Evolutionary conservation across 768 basidiomycete species (phyloP), one percentile per base, ranked within the genome.

Genomic region (Psilocybe cyanescens): DNA sequence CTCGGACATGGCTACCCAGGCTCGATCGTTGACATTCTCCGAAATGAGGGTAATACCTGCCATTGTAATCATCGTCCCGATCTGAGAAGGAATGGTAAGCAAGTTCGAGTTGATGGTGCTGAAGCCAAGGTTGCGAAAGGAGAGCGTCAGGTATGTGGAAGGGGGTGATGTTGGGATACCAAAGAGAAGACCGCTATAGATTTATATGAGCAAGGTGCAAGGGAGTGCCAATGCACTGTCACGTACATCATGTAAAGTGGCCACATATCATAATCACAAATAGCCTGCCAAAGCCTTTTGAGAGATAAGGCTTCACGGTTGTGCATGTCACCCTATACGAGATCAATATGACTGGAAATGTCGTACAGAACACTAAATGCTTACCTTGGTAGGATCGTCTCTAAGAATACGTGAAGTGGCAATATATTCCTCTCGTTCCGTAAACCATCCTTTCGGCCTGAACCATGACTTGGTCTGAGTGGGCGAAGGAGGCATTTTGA

Each of bases 211-310:
- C 52, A 35, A 24, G n/a, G 9, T 35, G 33, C 19, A 50, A 37
- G 4, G 11, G 39, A 39, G n/a, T 37, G 47, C 5, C 19, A 48
- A 14, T 17, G 28, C 3, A 31, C 3, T 39, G 16, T 12, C 29
- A 70, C 73, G 53, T 57, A 82, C 79, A 86, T 71, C 30, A 86
- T 76, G 68, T 90, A 90, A 19, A 89, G 51, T 0, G 88, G 88
- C 87, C 87, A 89, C 8, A 89, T 71, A 66, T 88, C 86, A 58
- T 83, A 89, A 67, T 90, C 88, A 39, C 78, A 80, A 6, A 87
- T 54, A 0, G 86, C 83, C 6, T 71, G 73, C 82, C 84, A 88
- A 3, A 88, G 68, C 4, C 81, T 76, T 65, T 75, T 78, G 4
- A 79, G 37, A 0, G 81, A 76, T 11, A 90, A 67, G 0, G 82